Conservation (phyloP, 2,329 filamentous ascomycete genomes). For the Colletotrichum tofieldiae region DNA sequence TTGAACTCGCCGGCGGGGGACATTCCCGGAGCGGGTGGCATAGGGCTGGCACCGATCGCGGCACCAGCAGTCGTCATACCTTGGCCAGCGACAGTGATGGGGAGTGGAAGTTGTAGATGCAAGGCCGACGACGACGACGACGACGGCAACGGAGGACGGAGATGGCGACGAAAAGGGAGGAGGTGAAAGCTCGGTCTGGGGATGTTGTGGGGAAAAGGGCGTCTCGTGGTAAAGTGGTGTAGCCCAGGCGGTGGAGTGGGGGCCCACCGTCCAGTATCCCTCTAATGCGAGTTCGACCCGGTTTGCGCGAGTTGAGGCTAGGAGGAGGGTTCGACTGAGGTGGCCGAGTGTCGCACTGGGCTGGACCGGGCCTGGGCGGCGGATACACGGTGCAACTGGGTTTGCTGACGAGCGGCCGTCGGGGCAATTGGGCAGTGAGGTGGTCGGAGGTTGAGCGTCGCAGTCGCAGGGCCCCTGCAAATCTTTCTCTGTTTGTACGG, state of each 20-base stretch:
- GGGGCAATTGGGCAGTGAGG: slow-evolving; percentile 31
- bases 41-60: slow-evolving; percentile 53
- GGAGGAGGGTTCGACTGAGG: background rate
- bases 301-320: slow-evolving; percentile 14
- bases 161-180: slow-evolving; percentile 39
- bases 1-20: slow-evolving; percentile 48
- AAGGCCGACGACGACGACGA: slow-evolving; percentile 26
- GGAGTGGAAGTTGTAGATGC: slow-evolving; percentile 20
- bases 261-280: slow-evolving; percentile 40
- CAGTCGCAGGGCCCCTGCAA: slow-evolving; percentile 11
- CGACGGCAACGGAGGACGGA: slow-evolving; percentile 25
- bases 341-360: slow-evolving; percentile 36
- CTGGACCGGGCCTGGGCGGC: slow-evolving; percentile 26
- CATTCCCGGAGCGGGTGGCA: slow-evolving; percentile 57
- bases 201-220: slow-evolving; percentile 44
- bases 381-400: slow-evolving; percentile 40
- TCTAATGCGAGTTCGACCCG: slow-evolving; percentile 41
- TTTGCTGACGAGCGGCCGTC: slow-evolving; percentile 34
- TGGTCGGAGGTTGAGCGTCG: slow-evolving; percentile 24
- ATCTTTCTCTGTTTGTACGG: slow-evolving; percentile 16
- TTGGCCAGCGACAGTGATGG: slow-evolving; percentile 36
- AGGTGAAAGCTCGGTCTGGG: slow-evolving; percentile 44
- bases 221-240: slow-evolving; percentile 43
- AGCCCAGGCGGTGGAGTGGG: slow-evolving; percentile 43
- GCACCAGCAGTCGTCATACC: slow-evolving; percentile 46